Base-by-base conservation (phyloP, 1,284 basidiomycete genomes). In the Cryptococcus sp. region DNA sequence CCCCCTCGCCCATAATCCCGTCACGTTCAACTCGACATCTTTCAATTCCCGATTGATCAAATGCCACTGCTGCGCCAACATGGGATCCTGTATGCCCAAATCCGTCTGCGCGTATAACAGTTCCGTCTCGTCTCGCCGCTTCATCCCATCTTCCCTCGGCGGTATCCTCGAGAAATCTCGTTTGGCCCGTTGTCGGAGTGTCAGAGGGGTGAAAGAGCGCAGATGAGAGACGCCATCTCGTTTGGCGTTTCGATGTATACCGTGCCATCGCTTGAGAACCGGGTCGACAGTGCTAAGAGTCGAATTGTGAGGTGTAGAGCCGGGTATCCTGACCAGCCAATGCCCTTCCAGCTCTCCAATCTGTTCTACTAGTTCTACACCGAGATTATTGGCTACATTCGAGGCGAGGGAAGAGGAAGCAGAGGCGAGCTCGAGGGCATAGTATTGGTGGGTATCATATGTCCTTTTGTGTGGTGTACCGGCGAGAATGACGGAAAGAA, bases 51-150 rank as follows among this genome's bases (percentile, higher is more conserved):
- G 64, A 57, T 76, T 75, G 48, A 73, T 71, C 32, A 75, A 50
- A 75, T 97, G 94, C 95, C 95, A 98, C 77, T 98, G 94, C 55
- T 83, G 74, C 28, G 78, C 66, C 65, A 97, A 93, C 55, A 87
- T 78, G 0, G 95, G 94, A 63, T 98, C 94, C n/a, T 76, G 65
- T 54, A 98, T 84, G 26, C 79, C 80, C 46, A 94, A 78, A 12
- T 65, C 52, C 31, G 63, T 63, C 37, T 72, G 69, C 4, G 68
- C 62, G 41, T 58, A 70, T 2, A 58, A 31, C 16, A 80, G 77
- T 52, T 80, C 74, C 3, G 81, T 82, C 28, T 84, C 74, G 23
- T 75, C 78, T 33, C 38, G 11, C n/a, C 14, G 11, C 16, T 26
- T n/a, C 23, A 45, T 14, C 25, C 21, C 2, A 21, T 34, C 57